Evolutionary conservation across 2,329 filamentous ascomycete genomes (phyloP).

Genomic region (Aureobasidium subglaciale): DNA sequence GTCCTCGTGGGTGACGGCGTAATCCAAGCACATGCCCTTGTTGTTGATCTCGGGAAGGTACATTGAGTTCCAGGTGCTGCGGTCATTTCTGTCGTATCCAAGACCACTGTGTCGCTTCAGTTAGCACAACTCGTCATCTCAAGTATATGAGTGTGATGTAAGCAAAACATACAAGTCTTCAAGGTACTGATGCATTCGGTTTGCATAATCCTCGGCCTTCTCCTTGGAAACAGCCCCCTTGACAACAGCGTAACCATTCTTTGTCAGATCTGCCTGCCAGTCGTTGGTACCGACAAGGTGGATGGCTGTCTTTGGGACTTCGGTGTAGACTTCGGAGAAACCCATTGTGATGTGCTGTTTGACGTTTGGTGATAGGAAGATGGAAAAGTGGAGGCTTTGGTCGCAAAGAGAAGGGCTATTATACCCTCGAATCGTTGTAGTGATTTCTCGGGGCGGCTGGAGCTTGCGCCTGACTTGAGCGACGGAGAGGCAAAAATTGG

Average conservation of each 20-base stretch:
- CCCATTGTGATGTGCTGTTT: background rate
- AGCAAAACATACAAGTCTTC: conserved; percentile 25
- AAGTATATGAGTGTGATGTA: too few species aligned
- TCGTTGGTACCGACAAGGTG: conserved; percentile 1
- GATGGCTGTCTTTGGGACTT: conserved; percentile 13
- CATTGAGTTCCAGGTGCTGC: conserved; percentile 30
- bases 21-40: conserved; percentile 27
- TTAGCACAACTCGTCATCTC: too few species aligned
- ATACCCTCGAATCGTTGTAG: too few species aligned
- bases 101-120: background rate
- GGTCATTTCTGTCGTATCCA: conserved; percentile 24
- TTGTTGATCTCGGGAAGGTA: conserved; percentile 33
- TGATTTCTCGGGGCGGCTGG: background rate
- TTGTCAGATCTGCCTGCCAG: conserved; percentile 11
- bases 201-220: conserved; percentile 32
- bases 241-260: conserved; percentile 40
- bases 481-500: background rate
- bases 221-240: conserved; percentile 41
- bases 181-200: conserved; percentile 25
- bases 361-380: background rate
- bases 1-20: conserved; percentile 33
- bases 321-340: conserved; percentile 13
- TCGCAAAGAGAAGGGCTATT: background rate
- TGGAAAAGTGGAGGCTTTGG: background rate
- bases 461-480: background rate